Conservation (phyloP, 345 rosid genomes). For the Citrus inodora region DNA sequence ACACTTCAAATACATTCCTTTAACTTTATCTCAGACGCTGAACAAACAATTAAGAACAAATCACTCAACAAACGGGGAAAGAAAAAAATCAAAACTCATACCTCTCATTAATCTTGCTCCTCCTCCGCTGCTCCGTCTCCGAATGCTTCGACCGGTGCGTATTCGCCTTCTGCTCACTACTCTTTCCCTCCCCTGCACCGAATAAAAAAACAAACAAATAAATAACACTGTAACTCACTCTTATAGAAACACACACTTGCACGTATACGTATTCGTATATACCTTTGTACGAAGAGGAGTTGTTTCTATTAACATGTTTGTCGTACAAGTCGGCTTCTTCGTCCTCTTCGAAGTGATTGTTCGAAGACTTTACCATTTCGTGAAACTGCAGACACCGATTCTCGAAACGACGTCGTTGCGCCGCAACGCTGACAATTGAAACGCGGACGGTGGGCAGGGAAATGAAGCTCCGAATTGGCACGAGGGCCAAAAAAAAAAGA, state of each 20-base stretch:
- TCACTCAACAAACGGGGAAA: neutral
- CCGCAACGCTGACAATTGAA: neutral
- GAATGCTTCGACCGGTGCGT: constrained; percentile 68
- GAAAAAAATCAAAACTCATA: neutral
- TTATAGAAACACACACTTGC: neutral
- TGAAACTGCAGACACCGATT: neutral
- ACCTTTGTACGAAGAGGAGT: constrained; percentile 45
- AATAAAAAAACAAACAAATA: neutral
- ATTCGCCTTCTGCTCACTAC: constrained; percentile 36
- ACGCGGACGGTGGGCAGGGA: neutral
- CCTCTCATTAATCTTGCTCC: constrained; percentile 92
- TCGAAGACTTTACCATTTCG: constrained; percentile 50
- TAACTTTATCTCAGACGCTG: neutral
- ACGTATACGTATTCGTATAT: neutral
- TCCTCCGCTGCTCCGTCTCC: constrained; percentile 83
- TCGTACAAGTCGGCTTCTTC: constrained; percentile 54
- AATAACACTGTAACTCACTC: neutral
- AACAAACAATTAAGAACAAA: neutral
- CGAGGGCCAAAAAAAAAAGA: neutral
- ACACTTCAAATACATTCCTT: neutral
- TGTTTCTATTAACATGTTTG: constrained; percentile 26
- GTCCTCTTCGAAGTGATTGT: constrained; percentile 40
- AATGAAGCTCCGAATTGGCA: neutral
- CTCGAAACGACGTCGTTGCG: neutral
- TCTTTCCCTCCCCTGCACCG: constrained; percentile 35